Evolutionary conservation across 805 yeast genomes (phyloP).

Genomic region (Candida glaebosa): DNA sequence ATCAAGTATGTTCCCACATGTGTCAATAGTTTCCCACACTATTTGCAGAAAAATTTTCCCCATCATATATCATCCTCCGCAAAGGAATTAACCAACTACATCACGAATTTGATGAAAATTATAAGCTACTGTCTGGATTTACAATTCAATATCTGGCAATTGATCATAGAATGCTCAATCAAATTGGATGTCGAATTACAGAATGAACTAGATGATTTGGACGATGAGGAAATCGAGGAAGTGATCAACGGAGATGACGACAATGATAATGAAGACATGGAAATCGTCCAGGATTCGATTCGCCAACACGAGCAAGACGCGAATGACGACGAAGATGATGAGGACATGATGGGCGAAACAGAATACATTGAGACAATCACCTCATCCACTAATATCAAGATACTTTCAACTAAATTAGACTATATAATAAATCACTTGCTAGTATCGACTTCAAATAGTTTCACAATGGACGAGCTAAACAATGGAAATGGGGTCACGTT

Average conservation of each 20-base stretch:
- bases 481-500: slow-evolving; percentile 64
- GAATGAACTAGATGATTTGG: slow-evolving; percentile 80
- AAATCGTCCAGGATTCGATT: slow-evolving; percentile 25
- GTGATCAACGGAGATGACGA: slow-evolving; percentile 44
- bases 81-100: slow-evolving; percentile 55
- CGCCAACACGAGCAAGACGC: slow-evolving; percentile 38
- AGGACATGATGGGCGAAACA: slow-evolving; percentile 34
- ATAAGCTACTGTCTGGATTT: slow-evolving; percentile 74
- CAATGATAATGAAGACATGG: slow-evolving; percentile 51
- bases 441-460: slow-evolving; percentile 43
- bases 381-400: slow-evolving; percentile 45
- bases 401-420: slow-evolving; percentile 69
- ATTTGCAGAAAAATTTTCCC: slow-evolving; percentile 66
- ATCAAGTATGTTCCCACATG: slow-evolving; percentile 80
- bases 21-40: slow-evolving; percentile 56
- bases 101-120: slow-evolving; percentile 57
- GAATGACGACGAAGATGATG: slow-evolving; percentile 26
- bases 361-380: slow-evolving; percentile 44
- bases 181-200: slow-evolving; percentile 90
- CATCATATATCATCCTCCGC: slow-evolving; percentile 64
- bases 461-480: slow-evolving; percentile 49
- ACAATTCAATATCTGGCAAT: slow-evolving; percentile 71
- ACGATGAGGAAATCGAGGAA: slow-evolving; percentile 61
- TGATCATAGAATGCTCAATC: slow-evolving; percentile 74
- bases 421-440: slow-evolving; percentile 59